Evolutionary conservation across 768 basidiomycete genomes (phyloP).

Genomic region (Epithele typhae): DNA sequence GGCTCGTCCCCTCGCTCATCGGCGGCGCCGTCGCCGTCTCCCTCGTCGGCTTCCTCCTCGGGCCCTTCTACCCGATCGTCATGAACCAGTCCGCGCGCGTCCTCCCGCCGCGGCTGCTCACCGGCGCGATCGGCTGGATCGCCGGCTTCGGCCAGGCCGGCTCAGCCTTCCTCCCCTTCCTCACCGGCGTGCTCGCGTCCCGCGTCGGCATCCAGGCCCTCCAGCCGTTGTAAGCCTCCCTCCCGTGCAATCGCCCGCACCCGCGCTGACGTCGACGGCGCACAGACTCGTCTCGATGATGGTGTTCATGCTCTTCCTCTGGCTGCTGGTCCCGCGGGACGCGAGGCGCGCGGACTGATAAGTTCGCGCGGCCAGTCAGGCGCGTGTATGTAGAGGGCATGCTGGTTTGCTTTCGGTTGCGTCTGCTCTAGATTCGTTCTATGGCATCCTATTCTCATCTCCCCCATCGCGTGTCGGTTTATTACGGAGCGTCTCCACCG

Average conservation of each 20-base stretch:
- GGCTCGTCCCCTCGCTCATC: slow-evolving; percentile 51
- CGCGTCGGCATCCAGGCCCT: slow-evolving; percentile 39
- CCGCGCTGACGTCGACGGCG: background rate
- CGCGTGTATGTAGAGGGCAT: too few species aligned
- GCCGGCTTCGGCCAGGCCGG: slow-evolving; percentile 49
- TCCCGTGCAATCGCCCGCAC: background rate
- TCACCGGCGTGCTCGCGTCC: slow-evolving; percentile 41
- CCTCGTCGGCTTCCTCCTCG: slow-evolving; percentile 49
- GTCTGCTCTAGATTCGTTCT: too few species aligned
- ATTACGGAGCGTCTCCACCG: too few species aligned
- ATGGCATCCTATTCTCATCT: too few species aligned
- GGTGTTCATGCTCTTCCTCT: slow-evolving; percentile 18
- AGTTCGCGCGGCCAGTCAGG: too few species aligned
- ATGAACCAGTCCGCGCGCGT: slow-evolving; percentile 39
- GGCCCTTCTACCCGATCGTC: slow-evolving; percentile 42
- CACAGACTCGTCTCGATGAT: slow-evolving; percentile 21
- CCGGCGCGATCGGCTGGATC: slow-evolving; percentile 45
- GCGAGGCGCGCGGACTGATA: slow-evolving; percentile 11
- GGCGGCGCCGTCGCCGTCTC: slow-evolving; percentile 50
- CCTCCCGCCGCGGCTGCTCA: slow-evolving; percentile 41
- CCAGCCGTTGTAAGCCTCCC: slow-evolving; percentile 42
- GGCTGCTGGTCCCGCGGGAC: slow-evolving; percentile 16
- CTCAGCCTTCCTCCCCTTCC: slow-evolving; percentile 47
- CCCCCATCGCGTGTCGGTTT: too few species aligned
- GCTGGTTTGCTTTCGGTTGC: too few species aligned